Evolutionary conservation across 768 basidiomycete species (phyloP).

Genomic region (Tylopilus rubrobrunneus): DNA sequence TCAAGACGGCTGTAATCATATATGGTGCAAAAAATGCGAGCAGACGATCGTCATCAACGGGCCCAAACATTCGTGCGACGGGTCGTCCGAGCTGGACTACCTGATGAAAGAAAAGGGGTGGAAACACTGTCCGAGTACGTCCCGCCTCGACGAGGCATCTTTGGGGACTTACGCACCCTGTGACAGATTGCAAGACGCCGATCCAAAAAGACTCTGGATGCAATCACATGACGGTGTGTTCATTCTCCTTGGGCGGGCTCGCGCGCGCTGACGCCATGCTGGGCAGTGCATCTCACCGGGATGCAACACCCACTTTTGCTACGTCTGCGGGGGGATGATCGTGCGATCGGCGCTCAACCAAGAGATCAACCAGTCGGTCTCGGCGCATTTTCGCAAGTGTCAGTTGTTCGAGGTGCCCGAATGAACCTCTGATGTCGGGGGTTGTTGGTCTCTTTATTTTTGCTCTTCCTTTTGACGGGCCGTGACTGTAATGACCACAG

Average conservation of each 20-base stretch:
- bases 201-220: constrained; percentile 51
- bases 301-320: constrained; percentile 62
- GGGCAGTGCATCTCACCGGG: constrained; percentile 50
- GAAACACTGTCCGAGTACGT: constrained; percentile 59
- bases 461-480: constrained; percentile 1
- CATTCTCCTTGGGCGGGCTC: no score
- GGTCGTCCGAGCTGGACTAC: constrained; percentile 48
- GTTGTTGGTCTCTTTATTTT: neutral
- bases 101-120: constrained; percentile 55
- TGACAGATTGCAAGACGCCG: constrained; percentile 42
- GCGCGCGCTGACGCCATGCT: neutral
- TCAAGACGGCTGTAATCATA: constrained; percentile 40
- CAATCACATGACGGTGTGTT: constrained; percentile 52
- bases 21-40: constrained; percentile 62
- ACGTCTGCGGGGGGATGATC: constrained; percentile 46
- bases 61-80: constrained; percentile 55
- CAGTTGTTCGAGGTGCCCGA: constrained; percentile 34
- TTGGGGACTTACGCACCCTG: neutral
- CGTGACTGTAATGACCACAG: no score
- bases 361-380: constrained; percentile 30
- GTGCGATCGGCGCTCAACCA: constrained; percentile 34
- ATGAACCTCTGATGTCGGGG: neutral
- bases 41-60: constrained; percentile 35
- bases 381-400: constrained; percentile 34
- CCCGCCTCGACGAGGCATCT: neutral